Evolutionary conservation across 208 protist species (phyloP), one percentile per base, ranked within the genome.

Genomic region (Naegleria fowleri): DNA sequence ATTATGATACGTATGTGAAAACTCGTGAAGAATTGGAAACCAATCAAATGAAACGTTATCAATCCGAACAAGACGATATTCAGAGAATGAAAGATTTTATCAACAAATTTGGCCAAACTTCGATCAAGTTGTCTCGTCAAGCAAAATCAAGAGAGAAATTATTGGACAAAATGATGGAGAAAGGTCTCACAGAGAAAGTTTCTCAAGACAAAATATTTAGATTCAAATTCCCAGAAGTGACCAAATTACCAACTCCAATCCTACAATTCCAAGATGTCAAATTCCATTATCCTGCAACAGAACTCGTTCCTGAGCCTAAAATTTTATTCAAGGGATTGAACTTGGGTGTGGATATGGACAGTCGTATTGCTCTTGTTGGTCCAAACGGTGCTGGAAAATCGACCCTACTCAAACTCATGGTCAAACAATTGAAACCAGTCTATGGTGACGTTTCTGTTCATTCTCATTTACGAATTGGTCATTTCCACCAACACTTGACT

Each of bases 321-420:
- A 48, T 51, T 1, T 95, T 98, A 88, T 97, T 98, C 91, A 96
- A 94, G 88, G 95, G 97, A 83, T 96, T 98, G 86, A 97, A 97
- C 93, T 96, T 98, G 91, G 94, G 95, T 90, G 89, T 98, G 43
- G 95, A 97, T 86, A 95, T 96, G 85, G 94, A 92, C 92, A 96
- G 95, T 5, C 95, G 97, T 90, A 95, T 98, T 91, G 97, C 96
- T 67, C 94, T 98, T 6, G 86, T 90, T 29, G 98, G 98, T 48
- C 97, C 97, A 59, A 99, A 99, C 94, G 98, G 98, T 92, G 97
- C 97, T 19, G 98, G 98, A 55, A 99, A 99, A 93, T 98, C 97
- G 25, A 99, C 98, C 9, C 93, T 99, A 86, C 97, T 98, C 83
- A 99, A 98, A 93, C 95, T 99, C 43, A 86, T 97, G 19, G 91